A percentile compares a stretch with the other conserved stretches of the same genome.
Evolutionary conservation across 352 stramenopile species (phyloP).

Genomic region (Globisporangium polare): DNA sequence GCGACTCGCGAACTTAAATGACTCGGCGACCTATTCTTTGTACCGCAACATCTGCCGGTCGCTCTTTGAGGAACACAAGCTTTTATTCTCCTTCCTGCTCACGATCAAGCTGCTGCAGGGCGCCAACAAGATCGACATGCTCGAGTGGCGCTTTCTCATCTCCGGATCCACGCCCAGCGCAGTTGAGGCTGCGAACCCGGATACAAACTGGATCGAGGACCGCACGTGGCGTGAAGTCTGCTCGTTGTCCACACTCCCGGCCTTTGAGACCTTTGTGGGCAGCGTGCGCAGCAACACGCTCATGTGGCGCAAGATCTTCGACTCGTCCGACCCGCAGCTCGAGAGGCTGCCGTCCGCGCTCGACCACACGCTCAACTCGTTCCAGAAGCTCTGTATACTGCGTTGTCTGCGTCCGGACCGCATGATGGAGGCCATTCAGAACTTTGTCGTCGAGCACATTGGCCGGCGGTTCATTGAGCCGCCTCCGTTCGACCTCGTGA

Average conservation of each 20-base stretch:
- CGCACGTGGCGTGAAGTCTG: slow-evolving; percentile 38
- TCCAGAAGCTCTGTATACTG: slow-evolving; percentile 57
- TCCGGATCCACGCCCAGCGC: slow-evolving; percentile 65
- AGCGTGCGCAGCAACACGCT: slow-evolving; percentile 22
- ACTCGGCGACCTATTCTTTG: slow-evolving; percentile 92
- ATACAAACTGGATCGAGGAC: slow-evolving; percentile 35
- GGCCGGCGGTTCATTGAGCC: slow-evolving; percentile 81
- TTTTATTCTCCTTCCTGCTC: slow-evolving; percentile 92
- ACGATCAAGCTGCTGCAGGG: slow-evolving; percentile 85
- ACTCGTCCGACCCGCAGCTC: slow-evolving; percentile 34
- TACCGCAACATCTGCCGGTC: slow-evolving; percentile 93
- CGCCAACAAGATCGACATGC: slow-evolving; percentile 71
- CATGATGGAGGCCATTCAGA: slow-evolving; percentile 71
- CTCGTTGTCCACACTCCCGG: slow-evolving; percentile 30
- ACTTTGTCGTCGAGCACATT: slow-evolving; percentile 81
- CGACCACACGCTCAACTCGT: slow-evolving; percentile 30
- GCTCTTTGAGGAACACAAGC: slow-evolving; percentile 94
- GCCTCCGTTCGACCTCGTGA: slow-evolving; percentile 74
- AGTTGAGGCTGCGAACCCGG: slow-evolving; percentile 22
- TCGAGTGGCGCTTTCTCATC: slow-evolving; percentile 94
- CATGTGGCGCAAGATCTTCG: slow-evolving; percentile 41
- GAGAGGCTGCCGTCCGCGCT: slow-evolving; percentile 30
- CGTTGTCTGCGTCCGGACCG: slow-evolving; percentile 55
- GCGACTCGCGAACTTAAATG: slow-evolving; percentile 84
- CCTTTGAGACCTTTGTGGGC: slow-evolving; percentile 24